A percentile compares a stretch with the other conserved stretches of the same genome.
These are phyloP conservation scores for Pseudonitzschia delicatissima DNA, from an alignment of 108 stramenopile species.

Conservation along the genomic window DNA sequence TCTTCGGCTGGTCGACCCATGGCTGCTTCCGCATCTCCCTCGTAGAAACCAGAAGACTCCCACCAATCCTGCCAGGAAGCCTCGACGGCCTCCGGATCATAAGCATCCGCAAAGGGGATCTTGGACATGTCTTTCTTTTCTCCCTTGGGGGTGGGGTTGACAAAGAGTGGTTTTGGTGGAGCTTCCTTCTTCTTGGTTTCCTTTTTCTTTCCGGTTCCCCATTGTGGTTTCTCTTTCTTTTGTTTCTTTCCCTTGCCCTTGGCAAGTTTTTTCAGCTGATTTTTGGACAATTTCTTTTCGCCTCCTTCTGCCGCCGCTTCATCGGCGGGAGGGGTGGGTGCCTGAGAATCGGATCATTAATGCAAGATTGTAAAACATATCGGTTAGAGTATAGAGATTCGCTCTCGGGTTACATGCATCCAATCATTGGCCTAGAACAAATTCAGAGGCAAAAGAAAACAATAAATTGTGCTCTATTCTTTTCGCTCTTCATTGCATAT, in stretches of 20 bases:
- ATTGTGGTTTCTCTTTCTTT: slow-evolving; percentile 86
- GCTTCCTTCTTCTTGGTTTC: slow-evolving; percentile 40
- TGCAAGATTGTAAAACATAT: no score
- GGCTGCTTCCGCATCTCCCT: slow-evolving; percentile 77
- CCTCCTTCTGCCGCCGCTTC: not conserved
- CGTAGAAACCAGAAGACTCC: slow-evolving; percentile 91
- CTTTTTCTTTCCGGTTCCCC: slow-evolving; percentile 77
- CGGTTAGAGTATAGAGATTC: no score
- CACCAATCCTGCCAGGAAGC: slow-evolving; percentile 99
- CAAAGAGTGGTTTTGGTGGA: slow-evolving; percentile 45
- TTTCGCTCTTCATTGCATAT: not conserved
- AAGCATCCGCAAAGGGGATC: slow-evolving; percentile 86
- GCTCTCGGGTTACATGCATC: no score
- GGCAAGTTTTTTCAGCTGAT: slow-evolving; percentile 80
- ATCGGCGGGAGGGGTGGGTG: slow-evolving; percentile 3
- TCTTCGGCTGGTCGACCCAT: slow-evolving; percentile 59
- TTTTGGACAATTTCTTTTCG: slow-evolving; percentile 67
- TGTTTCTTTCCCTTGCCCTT: slow-evolving; percentile 68
- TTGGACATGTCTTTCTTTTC: slow-evolving; percentile 78
- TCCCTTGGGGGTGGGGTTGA: slow-evolving; percentile 86
- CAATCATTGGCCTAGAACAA: not conserved
- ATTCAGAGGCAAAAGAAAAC: not conserved
- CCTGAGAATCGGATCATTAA: not conserved
- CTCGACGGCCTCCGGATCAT: slow-evolving; percentile 95
- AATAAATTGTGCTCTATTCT: not conserved